Evolutionary conservation across 2,329 filamentous ascomycete genomes (phyloP).

Genomic region (Phialocephala subalpina): DNA sequence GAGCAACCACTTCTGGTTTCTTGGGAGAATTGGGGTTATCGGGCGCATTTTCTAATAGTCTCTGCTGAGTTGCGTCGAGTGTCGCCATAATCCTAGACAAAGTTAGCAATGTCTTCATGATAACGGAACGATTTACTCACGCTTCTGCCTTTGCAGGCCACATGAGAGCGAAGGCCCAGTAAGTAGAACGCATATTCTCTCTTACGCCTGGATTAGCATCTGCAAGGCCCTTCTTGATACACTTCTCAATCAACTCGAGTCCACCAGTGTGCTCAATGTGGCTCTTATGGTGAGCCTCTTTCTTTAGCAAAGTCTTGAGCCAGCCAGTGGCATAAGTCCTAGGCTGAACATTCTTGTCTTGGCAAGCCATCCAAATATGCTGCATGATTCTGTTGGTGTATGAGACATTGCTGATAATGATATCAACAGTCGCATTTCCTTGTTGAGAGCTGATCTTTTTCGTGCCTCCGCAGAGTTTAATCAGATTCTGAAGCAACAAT

Average conservation of each 20-base stretch:
- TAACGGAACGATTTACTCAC: slow-evolving; percentile 56
- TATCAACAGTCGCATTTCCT: slow-evolving; percentile 82
- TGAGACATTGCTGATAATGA: slow-evolving; percentile 79
- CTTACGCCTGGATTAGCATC: slow-evolving; percentile 92
- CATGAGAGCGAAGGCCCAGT: slow-evolving; percentile 81
- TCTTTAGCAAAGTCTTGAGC: slow-evolving; percentile 83
- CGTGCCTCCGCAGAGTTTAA: slow-evolving; percentile 88
- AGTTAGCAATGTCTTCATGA: slow-evolving; percentile 31
- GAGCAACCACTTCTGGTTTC: slow-evolving; percentile 56
- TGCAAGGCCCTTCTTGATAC: slow-evolving; percentile 84
- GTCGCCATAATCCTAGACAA: slow-evolving; percentile 73
- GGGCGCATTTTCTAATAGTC: slow-evolving; percentile 81
- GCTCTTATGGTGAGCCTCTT: slow-evolving; percentile 79
- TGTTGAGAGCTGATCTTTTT: slow-evolving; percentile 93
- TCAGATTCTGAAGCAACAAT: slow-evolving; percentile 84
- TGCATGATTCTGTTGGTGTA: slow-evolving; percentile 85
- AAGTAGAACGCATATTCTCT: slow-evolving; percentile 84
- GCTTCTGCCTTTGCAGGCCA: slow-evolving; percentile 82
- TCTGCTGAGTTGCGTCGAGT: slow-evolving; percentile 81
- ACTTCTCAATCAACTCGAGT: slow-evolving; percentile 84
- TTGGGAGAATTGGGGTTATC: slow-evolving; percentile 79
- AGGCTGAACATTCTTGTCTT: slow-evolving; percentile 94
- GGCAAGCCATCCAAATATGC: slow-evolving; percentile 81
- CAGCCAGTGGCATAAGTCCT: slow-evolving; percentile 81
- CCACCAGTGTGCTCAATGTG: slow-evolving; percentile 87